Evolutionary conservation across 2,329 filamentous ascomycete genomes (phyloP).

Genomic region (Ceratocystis colombiana): DNA sequence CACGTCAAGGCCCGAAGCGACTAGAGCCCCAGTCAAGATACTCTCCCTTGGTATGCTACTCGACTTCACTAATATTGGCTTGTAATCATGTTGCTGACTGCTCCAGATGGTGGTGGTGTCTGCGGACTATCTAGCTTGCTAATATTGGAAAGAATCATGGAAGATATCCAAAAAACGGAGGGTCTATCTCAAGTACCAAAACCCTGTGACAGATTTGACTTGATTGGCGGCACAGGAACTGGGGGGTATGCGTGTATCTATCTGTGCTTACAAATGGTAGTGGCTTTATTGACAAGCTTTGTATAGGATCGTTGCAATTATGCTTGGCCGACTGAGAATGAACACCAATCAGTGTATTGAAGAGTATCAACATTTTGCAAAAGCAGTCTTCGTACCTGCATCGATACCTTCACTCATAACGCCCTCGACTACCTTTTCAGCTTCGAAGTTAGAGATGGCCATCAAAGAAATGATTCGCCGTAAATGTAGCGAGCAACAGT

Average conservation of each 20-base stretch:
- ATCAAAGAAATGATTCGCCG: not conserved
- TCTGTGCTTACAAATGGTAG: not conserved
- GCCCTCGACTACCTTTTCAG: not conserved
- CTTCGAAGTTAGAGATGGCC: not conserved
- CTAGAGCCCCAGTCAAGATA: too few species aligned
- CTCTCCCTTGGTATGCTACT: too few species aligned
- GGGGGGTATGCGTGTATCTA: conserved; percentile 27
- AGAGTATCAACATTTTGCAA: not conserved
- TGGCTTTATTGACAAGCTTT: too few species aligned
- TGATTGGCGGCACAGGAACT: conserved; percentile 31
- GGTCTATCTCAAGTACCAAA: conserved; percentile 26
- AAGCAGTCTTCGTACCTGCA: too few species aligned
- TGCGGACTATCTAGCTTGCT: conserved; percentile 27
- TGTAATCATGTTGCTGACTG: too few species aligned
- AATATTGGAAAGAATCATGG: conserved; percentile 29
- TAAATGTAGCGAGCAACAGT: accelerated
- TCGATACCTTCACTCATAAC: too few species aligned
- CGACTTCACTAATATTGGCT: too few species aligned
- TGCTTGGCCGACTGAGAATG: not conserved
- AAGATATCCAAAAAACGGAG: conserved; percentile 25
- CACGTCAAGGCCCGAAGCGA: too few species aligned
- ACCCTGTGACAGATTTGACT: conserved; percentile 30
- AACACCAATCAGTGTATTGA: accelerated
- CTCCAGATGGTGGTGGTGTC: too few species aligned
- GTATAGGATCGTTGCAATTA: not conserved